These are phyloP conservation scores for Macrolepiota albuminosa DNA, from an alignment of 768 basidiomycete species.

Conservation along the genomic window DNA sequence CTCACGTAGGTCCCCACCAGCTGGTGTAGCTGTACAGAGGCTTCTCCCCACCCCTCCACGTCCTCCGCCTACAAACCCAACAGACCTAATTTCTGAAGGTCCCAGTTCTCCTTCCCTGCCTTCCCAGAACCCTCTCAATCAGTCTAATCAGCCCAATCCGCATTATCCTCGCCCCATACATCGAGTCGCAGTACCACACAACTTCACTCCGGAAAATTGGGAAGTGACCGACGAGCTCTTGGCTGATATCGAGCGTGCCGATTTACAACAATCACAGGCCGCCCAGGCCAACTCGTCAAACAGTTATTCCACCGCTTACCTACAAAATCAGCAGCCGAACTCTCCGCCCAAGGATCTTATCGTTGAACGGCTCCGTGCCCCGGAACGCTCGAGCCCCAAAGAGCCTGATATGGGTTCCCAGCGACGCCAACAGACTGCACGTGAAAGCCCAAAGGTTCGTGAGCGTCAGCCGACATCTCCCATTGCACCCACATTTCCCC, in stretches of 20 bases:
- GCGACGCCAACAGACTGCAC: slow-evolving; percentile 33
- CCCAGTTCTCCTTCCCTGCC: slow-evolving; percentile 29
- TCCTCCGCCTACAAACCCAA: slow-evolving; percentile 26
- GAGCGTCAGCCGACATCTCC: slow-evolving; percentile 42
- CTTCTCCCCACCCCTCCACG: slow-evolving; percentile 43
- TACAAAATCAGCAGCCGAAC: slow-evolving; percentile 27
- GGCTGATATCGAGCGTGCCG: slow-evolving; percentile 70
- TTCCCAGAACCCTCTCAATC: slow-evolving; percentile 23
- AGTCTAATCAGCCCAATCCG: slow-evolving; percentile 30
- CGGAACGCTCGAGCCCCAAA: slow-evolving; percentile 53
- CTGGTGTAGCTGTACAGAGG: slow-evolving; percentile 26
- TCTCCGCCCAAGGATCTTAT: slow-evolving; percentile 48
- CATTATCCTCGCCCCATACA: slow-evolving; percentile 65
- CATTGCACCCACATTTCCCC: slow-evolving; percentile 27
- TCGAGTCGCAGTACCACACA: slow-evolving; percentile 46
- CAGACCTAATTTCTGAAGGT: slow-evolving; percentile 25
- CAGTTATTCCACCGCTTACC: slow-evolving; percentile 24
- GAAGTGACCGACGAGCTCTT: slow-evolving; percentile 67
- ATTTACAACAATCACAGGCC: slow-evolving; percentile 53
- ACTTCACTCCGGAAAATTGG: slow-evolving; percentile 49
- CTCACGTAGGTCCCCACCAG: slow-evolving; percentile 36
- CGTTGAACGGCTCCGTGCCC: slow-evolving; percentile 49
- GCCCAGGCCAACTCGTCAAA: slow-evolving; percentile 33
- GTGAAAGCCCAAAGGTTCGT: slow-evolving; percentile 42
- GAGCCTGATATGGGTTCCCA: slow-evolving; percentile 39